These are phyloP conservation scores for Trypanosomatidae sp. DNA, from an alignment of 208 protist species.

Conservation along the genomic window DNA sequence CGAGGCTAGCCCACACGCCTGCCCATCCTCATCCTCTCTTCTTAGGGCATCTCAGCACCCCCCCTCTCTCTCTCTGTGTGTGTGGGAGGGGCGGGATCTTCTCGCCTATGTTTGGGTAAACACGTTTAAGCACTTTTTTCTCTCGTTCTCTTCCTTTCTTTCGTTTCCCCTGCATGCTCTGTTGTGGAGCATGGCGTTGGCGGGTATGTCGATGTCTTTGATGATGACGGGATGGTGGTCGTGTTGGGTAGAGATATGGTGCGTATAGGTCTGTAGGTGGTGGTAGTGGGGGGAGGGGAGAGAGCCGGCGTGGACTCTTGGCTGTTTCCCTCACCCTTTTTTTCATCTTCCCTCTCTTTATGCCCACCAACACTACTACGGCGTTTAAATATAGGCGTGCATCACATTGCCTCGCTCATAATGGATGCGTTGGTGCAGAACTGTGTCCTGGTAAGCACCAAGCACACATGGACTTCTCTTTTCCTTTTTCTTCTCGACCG, in stretches of 20 bases:
- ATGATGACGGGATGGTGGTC: neutral
- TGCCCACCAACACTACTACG: neutral
- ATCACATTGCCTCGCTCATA: neutral
- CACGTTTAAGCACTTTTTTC: neutral
- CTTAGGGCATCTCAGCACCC: neutral
- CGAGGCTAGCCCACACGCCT: too few relatives aligned
- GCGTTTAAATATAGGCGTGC: neutral
- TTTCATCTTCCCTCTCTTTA: neutral
- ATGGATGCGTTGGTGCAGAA: neutral
- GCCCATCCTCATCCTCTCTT: too few relatives aligned
- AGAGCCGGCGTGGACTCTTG: too few relatives aligned
- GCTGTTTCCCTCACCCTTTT: constrained; percentile 1
- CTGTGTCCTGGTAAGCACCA: neutral
- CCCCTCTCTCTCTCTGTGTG: neutral
- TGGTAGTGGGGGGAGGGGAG: neutral
- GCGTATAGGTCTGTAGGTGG: neutral
- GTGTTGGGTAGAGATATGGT: neutral
- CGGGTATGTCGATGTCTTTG: neutral
- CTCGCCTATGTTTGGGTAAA: neutral
- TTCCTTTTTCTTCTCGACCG: neutral
- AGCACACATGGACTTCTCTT: neutral
- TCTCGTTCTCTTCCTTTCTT: neutral
- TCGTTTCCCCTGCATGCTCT: neutral
- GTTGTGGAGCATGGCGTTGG: neutral
- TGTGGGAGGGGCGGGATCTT: neutral